Evolutionary conservation across 345 rosid genomes (phyloP).

Genomic region (Excoecaria agallocha): DNA sequence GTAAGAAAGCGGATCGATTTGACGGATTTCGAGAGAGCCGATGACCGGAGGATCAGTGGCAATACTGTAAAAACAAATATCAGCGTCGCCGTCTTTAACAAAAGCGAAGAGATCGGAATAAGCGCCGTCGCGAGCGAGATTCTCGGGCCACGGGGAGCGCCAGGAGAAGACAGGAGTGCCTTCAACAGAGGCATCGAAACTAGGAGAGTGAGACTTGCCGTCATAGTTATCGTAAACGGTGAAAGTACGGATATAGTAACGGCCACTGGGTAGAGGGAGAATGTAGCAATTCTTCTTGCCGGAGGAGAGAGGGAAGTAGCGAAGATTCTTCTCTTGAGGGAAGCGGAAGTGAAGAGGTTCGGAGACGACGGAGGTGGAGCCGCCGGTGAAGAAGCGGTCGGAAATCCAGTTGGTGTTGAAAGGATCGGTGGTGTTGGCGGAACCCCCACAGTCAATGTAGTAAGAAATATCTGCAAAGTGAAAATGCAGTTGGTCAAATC

Average conservation of each 20-base stretch:
- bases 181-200: slow-evolving; percentile 86
- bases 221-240: slow-evolving; percentile 96
- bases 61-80: slow-evolving; percentile 83
- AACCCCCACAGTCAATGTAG: slow-evolving; percentile 85
- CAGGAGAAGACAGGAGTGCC: slow-evolving; percentile 89
- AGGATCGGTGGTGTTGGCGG: slow-evolving; percentile 46
- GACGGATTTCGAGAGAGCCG: slow-evolving; percentile 70
- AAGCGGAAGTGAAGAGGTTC: slow-evolving; percentile 77
- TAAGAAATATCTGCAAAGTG: slow-evolving; percentile 47
- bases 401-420: slow-evolving; percentile 81
- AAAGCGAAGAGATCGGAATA: slow-evolving; percentile 89
- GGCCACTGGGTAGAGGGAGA: slow-evolving; percentile 71
- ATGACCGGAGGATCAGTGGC: slow-evolving; percentile 95
- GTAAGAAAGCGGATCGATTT: slow-evolving; percentile 72
- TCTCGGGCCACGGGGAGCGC: slow-evolving; percentile 81
- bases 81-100: slow-evolving; percentile 74
- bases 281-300: slow-evolving; percentile 96
- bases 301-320: slow-evolving; percentile 84
- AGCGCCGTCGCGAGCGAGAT: slow-evolving; percentile 68
- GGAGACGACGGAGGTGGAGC: slow-evolving; percentile 62
- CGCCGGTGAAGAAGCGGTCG: slow-evolving; percentile 81
- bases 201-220: slow-evolving; percentile 80
- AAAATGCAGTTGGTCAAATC: neutral
- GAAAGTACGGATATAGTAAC: slow-evolving; percentile 86
- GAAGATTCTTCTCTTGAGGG: slow-evolving; percentile 68